A percentile compares a stretch with the other conserved stretches of the same genome.
phyloP scores from a whole-genome alignment of 108 stramenopile genomes.

The Epipyxis sp. region DNA sequence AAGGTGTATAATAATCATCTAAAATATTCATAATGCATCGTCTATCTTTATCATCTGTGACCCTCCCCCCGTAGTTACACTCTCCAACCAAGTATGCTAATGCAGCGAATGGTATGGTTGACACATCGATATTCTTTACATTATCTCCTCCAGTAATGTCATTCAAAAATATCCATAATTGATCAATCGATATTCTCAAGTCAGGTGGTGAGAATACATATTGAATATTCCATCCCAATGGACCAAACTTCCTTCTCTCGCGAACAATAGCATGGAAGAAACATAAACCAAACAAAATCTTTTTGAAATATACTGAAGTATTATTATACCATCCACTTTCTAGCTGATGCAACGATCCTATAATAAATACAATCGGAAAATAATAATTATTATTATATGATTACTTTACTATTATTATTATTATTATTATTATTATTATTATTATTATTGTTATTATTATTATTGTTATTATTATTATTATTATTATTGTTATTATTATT shows the following conservation, averaged over 20 bases:
- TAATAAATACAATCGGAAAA: too few relatives aligned
- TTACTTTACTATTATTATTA: too few relatives aligned
- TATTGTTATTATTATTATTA: too few relatives aligned
- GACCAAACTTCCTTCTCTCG: constrained; percentile 62
- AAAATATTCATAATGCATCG: constrained; percentile 60
- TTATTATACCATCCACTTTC: constrained; percentile 51
- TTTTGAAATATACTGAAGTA: constrained; percentile 53
- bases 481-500: too few relatives aligned
- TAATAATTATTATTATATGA: too few relatives aligned
- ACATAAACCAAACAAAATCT: constrained; percentile 61
- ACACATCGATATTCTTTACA: too few relatives aligned
- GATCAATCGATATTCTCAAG: constrained; percentile 58
- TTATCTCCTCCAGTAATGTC: constrained; percentile 45
- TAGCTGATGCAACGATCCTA: constrained; percentile 29
- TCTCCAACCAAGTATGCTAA: constrained; percentile 62
- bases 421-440: too few relatives aligned
- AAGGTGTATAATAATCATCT: constrained; percentile 57
- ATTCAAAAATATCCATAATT: constrained; percentile 63
- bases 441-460: too few relatives aligned
- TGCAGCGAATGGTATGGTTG: constrained; percentile 58
- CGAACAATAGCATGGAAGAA: constrained; percentile 64
- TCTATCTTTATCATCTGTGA: constrained; percentile 70
- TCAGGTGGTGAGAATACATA: constrained; percentile 64
- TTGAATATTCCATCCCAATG: constrained; percentile 69
- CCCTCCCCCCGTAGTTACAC: constrained; percentile 68